Conservation (phyloP, 371 early-diverging fungal species). For the Chytridiales sp. region DNA sequence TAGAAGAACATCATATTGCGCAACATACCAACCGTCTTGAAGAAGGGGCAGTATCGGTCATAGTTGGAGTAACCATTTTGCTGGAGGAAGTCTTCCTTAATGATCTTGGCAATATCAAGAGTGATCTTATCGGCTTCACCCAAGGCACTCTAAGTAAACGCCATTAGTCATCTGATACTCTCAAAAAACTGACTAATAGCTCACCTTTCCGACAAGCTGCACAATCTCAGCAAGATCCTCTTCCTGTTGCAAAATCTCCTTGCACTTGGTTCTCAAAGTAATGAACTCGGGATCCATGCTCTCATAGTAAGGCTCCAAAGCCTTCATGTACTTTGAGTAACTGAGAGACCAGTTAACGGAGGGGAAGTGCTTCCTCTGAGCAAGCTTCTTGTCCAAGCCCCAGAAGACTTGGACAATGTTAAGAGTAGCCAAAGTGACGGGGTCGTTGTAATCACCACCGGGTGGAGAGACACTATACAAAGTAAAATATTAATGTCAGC, state of each 20-base stretch:
- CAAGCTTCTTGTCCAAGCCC: slow-evolving; percentile 99
- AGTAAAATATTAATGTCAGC: not conserved
- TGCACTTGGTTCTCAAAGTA: slow-evolving; percentile 86
- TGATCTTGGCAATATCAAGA: slow-evolving; percentile 95
- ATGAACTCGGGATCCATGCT: slow-evolving; percentile 92
- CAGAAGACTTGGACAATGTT: slow-evolving; percentile 99
- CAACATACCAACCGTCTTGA: slow-evolving; percentile 98
- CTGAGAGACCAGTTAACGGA: slow-evolving; percentile 99
- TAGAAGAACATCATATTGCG: slow-evolving; percentile 98
- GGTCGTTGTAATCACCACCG: slow-evolving; percentile 99
- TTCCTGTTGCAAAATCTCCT: slow-evolving; percentile 99
- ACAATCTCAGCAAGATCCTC: slow-evolving; percentile 99
- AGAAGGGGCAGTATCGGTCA: slow-evolving; percentile 99
- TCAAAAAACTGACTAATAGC: slow-evolving; percentile 5
- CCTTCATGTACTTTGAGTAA: slow-evolving; percentile 99
- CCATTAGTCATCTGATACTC: not conserved
- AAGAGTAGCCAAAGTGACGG: slow-evolving; percentile 98
- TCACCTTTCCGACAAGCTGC: slow-evolving; percentile 97
- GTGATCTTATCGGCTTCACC: slow-evolving; percentile 99
- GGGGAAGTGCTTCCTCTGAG: slow-evolving; percentile 99
- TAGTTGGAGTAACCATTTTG: slow-evolving; percentile 99
- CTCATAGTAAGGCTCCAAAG: slow-evolving; percentile 96
- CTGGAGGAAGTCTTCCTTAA: slow-evolving; percentile 99
- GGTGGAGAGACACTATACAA: slow-evolving; percentile 92
- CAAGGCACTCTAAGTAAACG: slow-evolving; percentile 69